Evolutionary conservation across 2,329 filamentous ascomycete species (phyloP).

Genomic region (Aspergillus sergii): DNA sequence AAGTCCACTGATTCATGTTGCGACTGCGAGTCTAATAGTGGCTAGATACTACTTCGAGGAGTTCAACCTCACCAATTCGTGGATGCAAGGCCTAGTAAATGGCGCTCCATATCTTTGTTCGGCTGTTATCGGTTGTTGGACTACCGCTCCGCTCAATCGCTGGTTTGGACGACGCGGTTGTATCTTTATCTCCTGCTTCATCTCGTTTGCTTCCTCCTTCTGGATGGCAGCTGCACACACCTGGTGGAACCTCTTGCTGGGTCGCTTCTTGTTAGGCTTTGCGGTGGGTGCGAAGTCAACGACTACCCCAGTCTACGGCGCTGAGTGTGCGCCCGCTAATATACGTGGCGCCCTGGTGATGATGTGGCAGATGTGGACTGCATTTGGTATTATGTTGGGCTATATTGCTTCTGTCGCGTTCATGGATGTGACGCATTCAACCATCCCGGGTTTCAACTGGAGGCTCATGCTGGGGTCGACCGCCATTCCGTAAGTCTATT

Average conservation of each 20-base stretch:
- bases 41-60: slow-evolving; percentile 9
- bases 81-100: slow-evolving; percentile 66
- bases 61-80: slow-evolving; percentile 36
- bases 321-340: slow-evolving; percentile 69
- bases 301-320: slow-evolving; percentile 75
- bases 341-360: slow-evolving; percentile 78
- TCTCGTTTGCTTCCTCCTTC: slow-evolving; percentile 59
- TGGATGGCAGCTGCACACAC: slow-evolving; percentile 68
- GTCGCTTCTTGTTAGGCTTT: slow-evolving; percentile 73
- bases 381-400: slow-evolving; percentile 57
- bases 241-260: slow-evolving; percentile 72
- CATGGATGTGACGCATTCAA: slow-evolving; percentile 56
- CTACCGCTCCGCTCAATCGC: slow-evolving; percentile 72
- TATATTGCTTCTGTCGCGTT: slow-evolving; percentile 65
- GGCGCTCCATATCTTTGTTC: slow-evolving; percentile 63
- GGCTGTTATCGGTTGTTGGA: slow-evolving; percentile 71
- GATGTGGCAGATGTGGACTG: slow-evolving; percentile 71
- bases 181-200: slow-evolving; percentile 74
- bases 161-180: slow-evolving; percentile 70
- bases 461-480: slow-evolving; percentile 70
- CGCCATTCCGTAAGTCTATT: slow-evolving; percentile 52
- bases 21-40: neutral
- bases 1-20: neutral
- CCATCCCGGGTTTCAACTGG: slow-evolving; percentile 65
- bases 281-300: slow-evolving; percentile 76